These are phyloP conservation scores for Aspergillus fumigatus DNA, from an alignment of 2,329 filamentous ascomycete species.

Conservation along the genomic window DNA sequence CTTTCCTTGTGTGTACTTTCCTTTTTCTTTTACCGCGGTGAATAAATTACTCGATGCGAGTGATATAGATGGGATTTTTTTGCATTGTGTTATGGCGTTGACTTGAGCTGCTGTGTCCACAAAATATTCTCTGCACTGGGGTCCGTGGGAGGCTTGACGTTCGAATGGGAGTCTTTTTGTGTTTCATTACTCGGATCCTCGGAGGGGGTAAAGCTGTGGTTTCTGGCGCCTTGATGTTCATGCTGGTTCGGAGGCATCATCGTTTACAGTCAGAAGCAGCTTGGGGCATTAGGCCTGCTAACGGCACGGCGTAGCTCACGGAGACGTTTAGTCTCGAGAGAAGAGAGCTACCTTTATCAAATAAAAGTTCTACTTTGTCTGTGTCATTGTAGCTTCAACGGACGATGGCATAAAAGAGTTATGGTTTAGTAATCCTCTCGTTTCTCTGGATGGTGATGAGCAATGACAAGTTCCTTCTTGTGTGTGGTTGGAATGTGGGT, in stretches of 20 bases:
- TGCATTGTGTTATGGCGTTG: constrained; percentile 43
- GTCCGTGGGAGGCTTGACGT: constrained; percentile 29
- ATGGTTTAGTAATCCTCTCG: background rate
- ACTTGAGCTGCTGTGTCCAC: constrained; percentile 34
- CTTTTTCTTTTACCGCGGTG: constrained; percentile 10
- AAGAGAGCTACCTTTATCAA: constrained; percentile 24
- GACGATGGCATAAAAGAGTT: background rate
- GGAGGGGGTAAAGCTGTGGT: constrained; percentile 31
- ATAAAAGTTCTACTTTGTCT: constrained; percentile 18
- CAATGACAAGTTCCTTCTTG: background rate
- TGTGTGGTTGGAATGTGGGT: background rate
- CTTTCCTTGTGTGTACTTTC: background rate
- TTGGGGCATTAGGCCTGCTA: constrained; percentile 18
- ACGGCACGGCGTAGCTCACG: constrained; percentile 21
- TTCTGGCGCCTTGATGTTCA: constrained; percentile 31
- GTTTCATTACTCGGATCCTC: constrained; percentile 32
- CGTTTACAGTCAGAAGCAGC: constrained; percentile 20
- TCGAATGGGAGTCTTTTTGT: constrained; percentile 24
- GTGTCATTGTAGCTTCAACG: background rate
- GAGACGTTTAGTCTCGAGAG: constrained; percentile 23
- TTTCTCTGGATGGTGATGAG: background rate
- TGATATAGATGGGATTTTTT: constrained; percentile 32
- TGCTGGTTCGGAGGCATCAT: constrained; percentile 20
- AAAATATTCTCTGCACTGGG: constrained; percentile 30
- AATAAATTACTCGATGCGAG: constrained; percentile 17